Conservation (phyloP, 345 rosid species). For the Gossypium australe region DNA sequence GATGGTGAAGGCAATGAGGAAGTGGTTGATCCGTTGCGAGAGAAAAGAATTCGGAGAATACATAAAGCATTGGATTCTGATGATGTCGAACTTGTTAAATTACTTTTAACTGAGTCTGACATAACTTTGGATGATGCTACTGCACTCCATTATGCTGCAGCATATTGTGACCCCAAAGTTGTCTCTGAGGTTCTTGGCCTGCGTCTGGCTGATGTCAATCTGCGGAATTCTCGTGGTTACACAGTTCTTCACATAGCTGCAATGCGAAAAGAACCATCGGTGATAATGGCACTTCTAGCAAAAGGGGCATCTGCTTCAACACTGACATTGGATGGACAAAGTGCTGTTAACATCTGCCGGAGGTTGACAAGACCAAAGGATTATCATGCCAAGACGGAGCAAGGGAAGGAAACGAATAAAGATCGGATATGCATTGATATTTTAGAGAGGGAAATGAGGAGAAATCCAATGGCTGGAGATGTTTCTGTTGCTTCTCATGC, state of each 20-base stretch:
- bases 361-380: slow-evolving; percentile 87
- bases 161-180: slow-evolving; percentile 90
- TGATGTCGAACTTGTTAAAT: slow-evolving; percentile 85
- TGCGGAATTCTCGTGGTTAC: slow-evolving; percentile 64
- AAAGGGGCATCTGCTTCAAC: slow-evolving; percentile 76
- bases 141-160: slow-evolving; percentile 85
- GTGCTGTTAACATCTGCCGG: slow-evolving; percentile 77
- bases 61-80: slow-evolving; percentile 91
- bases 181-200: slow-evolving; percentile 70
- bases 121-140: slow-evolving; percentile 70
- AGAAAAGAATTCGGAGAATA: slow-evolving; percentile 70
- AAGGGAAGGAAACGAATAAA: slow-evolving; percentile 78
- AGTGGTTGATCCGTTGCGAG: slow-evolving; percentile 34
- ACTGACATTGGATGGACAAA: slow-evolving; percentile 65
- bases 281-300: slow-evolving; percentile 57
- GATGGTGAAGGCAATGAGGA: slow-evolving; percentile 30
- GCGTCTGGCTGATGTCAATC: slow-evolving; percentile 66
- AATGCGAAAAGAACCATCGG: slow-evolving; percentile 73
- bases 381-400: slow-evolving; percentile 60
- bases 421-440: slow-evolving; percentile 74
- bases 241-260: slow-evolving; percentile 89
- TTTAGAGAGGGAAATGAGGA: slow-evolving; percentile 76
- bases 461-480: slow-evolving; percentile 61
- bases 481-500: slow-evolving; percentile 43
- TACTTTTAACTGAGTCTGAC: slow-evolving; percentile 74